These are phyloP conservation scores for Kurtzmaniella quercitrusa DNA, from an alignment of 1,139 yeast species.

Conservation along the genomic window DNA sequence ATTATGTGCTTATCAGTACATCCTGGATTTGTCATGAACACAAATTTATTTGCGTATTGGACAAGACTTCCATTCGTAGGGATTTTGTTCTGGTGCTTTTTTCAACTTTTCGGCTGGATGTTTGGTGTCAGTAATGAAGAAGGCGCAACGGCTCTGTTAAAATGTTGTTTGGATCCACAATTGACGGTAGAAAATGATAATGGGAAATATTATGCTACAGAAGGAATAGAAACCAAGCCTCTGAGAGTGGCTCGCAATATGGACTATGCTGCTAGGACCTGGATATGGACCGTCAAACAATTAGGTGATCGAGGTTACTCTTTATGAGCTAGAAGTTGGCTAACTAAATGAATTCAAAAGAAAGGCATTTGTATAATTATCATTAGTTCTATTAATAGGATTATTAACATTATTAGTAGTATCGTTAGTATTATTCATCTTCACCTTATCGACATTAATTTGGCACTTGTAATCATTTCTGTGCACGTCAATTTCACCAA, in stretches of 20 bases:
- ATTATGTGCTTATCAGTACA: constrained; percentile 67
- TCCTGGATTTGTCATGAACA: constrained; percentile 83
- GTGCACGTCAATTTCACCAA: background rate
- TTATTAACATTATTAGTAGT: too few species aligned
- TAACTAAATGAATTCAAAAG: background rate
- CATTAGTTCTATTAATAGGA: too few species aligned
- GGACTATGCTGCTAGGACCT: constrained; percentile 64
- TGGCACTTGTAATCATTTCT: too few species aligned
- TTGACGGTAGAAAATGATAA: constrained; percentile 31
- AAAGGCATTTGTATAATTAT: background rate
- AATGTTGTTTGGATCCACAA: constrained; percentile 57
- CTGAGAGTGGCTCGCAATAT: constrained; percentile 56
- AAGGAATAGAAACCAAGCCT: constrained; percentile 43
- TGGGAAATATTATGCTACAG: constrained; percentile 33
- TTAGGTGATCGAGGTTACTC: constrained; percentile 46
- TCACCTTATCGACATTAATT: too few species aligned
- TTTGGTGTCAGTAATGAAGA: constrained; percentile 72
- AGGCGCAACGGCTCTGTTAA: constrained; percentile 65
- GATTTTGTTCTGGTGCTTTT: constrained; percentile 61
- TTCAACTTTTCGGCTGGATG: constrained; percentile 62
- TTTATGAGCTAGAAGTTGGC: constrained; percentile 9
- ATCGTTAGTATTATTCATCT: too few species aligned
- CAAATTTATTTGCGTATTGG: constrained; percentile 72
- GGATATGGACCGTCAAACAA: constrained; percentile 80
- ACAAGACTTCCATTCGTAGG: constrained; percentile 77